phyloP scores from a whole-genome alignment of 495 filamentous ascomycete species.

The Schizothecium vesticola region DNA sequence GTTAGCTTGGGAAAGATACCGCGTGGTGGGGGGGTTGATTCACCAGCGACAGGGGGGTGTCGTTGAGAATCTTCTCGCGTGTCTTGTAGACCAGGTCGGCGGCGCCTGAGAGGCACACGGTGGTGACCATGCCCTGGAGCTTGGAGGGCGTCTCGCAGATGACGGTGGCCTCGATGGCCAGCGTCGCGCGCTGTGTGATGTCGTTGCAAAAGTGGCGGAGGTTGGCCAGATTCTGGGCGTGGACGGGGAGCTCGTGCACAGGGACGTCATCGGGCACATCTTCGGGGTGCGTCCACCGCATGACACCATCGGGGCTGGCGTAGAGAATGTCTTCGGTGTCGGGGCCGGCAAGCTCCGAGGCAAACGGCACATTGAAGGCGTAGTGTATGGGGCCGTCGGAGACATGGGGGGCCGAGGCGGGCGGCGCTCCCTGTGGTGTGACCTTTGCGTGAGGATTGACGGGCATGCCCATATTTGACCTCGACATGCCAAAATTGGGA shows the following conservation, averaged over 20 bases:
- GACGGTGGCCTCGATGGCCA: slow-evolving; percentile 75
- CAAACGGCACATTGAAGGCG: slow-evolving; percentile 94
- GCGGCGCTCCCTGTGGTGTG: slow-evolving; percentile 54
- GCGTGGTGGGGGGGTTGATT: slow-evolving; percentile 23
- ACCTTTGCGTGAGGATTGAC: slow-evolving; percentile 64
- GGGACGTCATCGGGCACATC: slow-evolving; percentile 76
- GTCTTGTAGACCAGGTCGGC: slow-evolving; percentile 78
- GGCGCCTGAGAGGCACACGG: slow-evolving; percentile 82
- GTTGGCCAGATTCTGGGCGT: slow-evolving; percentile 73
- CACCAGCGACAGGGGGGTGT: slow-evolving; percentile 84
- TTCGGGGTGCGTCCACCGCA: slow-evolving; percentile 87
- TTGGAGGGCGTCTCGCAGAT: slow-evolving; percentile 77
- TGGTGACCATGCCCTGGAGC: slow-evolving; percentile 70
- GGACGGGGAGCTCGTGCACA: slow-evolving; percentile 80
- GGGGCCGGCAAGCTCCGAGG: slow-evolving; percentile 82
- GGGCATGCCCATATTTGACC: slow-evolving; percentile 65
- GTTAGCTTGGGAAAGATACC: slow-evolving; percentile 9
- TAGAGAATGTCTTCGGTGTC: slow-evolving; percentile 88
- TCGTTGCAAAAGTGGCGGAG: slow-evolving; percentile 72
- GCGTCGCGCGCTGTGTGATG: slow-evolving; percentile 55
- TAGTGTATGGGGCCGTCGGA: slow-evolving; percentile 63
- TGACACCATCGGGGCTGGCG: slow-evolving; percentile 73
- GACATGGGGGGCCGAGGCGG: slow-evolving; percentile 58
- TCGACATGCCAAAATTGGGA: slow-evolving; percentile 71
- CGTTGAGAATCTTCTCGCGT: slow-evolving; percentile 76